phyloP scores from a whole-genome alignment of 2,329 filamentous ascomycete genomes.

The Apiospora aurea region DNA sequence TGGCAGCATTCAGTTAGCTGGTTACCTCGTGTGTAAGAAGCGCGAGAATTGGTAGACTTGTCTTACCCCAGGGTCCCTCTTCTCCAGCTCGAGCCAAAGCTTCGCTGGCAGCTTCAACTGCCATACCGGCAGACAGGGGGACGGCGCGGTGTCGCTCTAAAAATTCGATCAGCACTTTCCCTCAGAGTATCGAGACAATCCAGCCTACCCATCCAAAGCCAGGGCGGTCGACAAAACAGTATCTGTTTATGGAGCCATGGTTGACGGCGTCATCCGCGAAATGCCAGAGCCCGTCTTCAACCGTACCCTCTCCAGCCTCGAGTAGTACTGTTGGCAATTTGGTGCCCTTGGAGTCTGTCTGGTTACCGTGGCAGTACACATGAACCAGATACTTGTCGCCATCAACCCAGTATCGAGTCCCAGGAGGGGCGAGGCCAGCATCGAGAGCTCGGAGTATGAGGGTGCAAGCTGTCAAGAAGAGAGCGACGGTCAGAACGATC shows the following conservation, averaged over 20 bases:
- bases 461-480: constrained; percentile 79
- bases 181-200: too few relatives aligned
- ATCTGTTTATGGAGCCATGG: constrained; percentile 84
- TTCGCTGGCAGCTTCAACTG: constrained; percentile 87
- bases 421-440: constrained; percentile 74
- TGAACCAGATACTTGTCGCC: constrained; percentile 87
- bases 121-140: constrained; percentile 90
- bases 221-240: constrained; percentile 95
- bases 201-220: constrained; percentile 75
- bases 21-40: neutral
- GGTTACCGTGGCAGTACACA: constrained; percentile 82
- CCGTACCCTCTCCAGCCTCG: constrained; percentile 81
- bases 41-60: neutral
- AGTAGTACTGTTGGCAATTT: constrained; percentile 81
- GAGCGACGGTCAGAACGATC: constrained; percentile 70
- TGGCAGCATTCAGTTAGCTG: neutral
- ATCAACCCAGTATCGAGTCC: constrained; percentile 81
- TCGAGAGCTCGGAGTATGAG: constrained; percentile 83
- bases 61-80: constrained; percentile 75
- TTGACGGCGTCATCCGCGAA: constrained; percentile 78
- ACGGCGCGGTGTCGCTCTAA: constrained; percentile 84
- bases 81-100: constrained; percentile 82
- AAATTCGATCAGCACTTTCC: neutral
- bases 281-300: constrained; percentile 79
- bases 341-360: constrained; percentile 60